Conservation (phyloP, 805 yeast species). For the Debaryomyces hansenii region DNA sequence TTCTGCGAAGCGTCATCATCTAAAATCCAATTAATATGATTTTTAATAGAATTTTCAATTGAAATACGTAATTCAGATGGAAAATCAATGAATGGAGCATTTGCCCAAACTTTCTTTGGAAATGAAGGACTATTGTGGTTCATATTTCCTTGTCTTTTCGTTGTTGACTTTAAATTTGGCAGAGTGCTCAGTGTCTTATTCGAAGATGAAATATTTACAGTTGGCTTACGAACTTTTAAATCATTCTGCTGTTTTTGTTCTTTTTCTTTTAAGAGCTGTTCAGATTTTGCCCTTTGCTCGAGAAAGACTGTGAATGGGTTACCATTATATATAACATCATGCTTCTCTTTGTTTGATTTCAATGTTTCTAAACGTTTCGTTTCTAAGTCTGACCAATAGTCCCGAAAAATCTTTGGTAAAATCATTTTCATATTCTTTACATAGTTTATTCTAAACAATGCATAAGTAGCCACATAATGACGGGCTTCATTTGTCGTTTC, state of each 20-base stretch:
- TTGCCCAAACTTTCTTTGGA: conserved; percentile 66
- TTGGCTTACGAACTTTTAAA: conserved; percentile 49
- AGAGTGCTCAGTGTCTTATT: conserved; percentile 2
- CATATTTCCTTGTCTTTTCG: conserved; percentile 8
- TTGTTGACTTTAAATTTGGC: conserved; percentile 6
- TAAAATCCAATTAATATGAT: conserved; percentile 51
- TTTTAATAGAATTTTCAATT: conserved; percentile 61
- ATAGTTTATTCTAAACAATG: conserved; percentile 74
- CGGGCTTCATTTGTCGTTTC: conserved; percentile 88
- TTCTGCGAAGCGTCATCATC: conserved; percentile 15
- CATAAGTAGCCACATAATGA: conserved; percentile 87
- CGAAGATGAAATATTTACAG: conserved; percentile 42
- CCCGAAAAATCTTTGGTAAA: conserved; percentile 78
- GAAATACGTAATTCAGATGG: conserved; percentile 59
- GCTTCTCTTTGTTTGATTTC: conserved; percentile 46
- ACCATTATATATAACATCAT: conserved; percentile 54
- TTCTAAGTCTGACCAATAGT: conserved; percentile 75
- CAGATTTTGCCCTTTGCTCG: conserved; percentile 52
- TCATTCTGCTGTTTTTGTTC: conserved; percentile 48
- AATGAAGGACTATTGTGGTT: conserved; percentile 21
- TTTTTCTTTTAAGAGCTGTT: conserved; percentile 46
- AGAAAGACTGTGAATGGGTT: conserved; percentile 76
- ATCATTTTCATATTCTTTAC: conserved; percentile 85
- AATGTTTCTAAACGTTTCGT: conserved; percentile 51
- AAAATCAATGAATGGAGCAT: conserved; percentile 67